Evolutionary conservation across 2,329 filamentous ascomycete genomes (phyloP), one percentile per base, ranked within the genome.

Genomic region (Tolypocladium ovalisporum): DNA sequence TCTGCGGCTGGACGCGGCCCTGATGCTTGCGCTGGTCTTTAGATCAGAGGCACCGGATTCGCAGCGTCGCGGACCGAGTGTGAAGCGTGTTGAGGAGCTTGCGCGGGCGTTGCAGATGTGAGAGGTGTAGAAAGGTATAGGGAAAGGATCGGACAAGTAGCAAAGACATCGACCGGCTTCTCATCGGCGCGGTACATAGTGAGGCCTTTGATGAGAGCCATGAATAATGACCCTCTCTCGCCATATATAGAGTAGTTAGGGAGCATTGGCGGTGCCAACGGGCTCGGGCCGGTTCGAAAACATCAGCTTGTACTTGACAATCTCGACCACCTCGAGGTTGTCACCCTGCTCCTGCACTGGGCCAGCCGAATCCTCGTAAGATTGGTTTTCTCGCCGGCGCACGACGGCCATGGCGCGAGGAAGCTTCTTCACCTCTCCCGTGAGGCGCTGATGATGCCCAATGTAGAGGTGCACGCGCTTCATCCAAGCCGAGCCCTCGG

Each of bases 401-500:
- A 97, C 78, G n/a, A 97, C 77, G 4, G 87, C 94, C 63, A 97
- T 69, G 3, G 92, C 86, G 66, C 83, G 88, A 7, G 82, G 81
- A 54, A 97, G 74, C 73, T 91, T 96, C 78, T 91, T 96, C 54
- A 96, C 85, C 71, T 97, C 91, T 4, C 94, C 94, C 1, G 85
- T 89, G 68, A 97, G 81, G 59, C 92, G 82, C 74, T 97, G 94
- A 69, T 97, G 88, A 67, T 87, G 83, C 7, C 93, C 94, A 5
- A 97, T 82, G 68, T 93, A 96, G 54, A 97, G 75, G 67, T 96
- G 89, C 34, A 93, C 90, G 39, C 84, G 81, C 73, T 91, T 95
- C 89, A 93, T 96, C 92, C 92, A 97, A 12, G 81, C 81, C 0
- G 83, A 86, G 64, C 83, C 70, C 54, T 66, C 66, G 15, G 65